These are phyloP conservation scores for Brassica nigra DNA, from an alignment of 345 rosid genomes.

Conservation along the genomic window DNA sequence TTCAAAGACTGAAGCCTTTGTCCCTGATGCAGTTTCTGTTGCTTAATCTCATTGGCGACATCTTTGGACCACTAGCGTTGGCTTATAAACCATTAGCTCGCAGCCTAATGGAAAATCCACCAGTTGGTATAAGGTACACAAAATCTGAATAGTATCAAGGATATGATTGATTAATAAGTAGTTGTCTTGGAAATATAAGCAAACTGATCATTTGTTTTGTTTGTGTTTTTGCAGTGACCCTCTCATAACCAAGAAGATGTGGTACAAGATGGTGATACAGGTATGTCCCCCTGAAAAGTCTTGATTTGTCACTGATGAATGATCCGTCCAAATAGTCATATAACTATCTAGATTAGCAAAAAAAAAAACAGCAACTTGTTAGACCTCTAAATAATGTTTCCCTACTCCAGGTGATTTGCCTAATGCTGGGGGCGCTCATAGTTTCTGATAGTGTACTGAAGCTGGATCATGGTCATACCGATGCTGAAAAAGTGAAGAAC, in stretches of 20 bases:
- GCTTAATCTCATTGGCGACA: constrained; percentile 85
- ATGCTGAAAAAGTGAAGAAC: constrained; percentile 61
- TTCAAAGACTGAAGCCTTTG: background rate
- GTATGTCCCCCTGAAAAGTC: background rate
- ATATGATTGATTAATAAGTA: no score
- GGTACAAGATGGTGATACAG: no score
- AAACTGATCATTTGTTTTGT: no score
- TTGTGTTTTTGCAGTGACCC: no score
- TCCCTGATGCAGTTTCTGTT: constrained; percentile 60
- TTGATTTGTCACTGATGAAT: background rate
- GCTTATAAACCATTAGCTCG: constrained; percentile 81
- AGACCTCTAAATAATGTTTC: background rate
- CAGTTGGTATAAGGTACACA: constrained; percentile 79
- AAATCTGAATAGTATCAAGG: no score
- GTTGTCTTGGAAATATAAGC: no score
- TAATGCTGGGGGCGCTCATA: constrained; percentile 61
- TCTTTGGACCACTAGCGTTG: constrained; percentile 88
- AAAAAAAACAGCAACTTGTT: background rate
- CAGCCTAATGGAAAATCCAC: constrained; percentile 70
- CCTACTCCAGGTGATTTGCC: constrained; percentile 58
- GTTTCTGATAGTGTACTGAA: constrained; percentile 51
- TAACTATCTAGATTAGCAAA: background rate
- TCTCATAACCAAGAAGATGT: no score
- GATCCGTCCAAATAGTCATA: background rate
- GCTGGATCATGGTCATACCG: constrained; percentile 42